Base-by-base conservation (phyloP, 2,329 filamentous ascomycete species). In the Cytospora paraplurivora region DNA sequence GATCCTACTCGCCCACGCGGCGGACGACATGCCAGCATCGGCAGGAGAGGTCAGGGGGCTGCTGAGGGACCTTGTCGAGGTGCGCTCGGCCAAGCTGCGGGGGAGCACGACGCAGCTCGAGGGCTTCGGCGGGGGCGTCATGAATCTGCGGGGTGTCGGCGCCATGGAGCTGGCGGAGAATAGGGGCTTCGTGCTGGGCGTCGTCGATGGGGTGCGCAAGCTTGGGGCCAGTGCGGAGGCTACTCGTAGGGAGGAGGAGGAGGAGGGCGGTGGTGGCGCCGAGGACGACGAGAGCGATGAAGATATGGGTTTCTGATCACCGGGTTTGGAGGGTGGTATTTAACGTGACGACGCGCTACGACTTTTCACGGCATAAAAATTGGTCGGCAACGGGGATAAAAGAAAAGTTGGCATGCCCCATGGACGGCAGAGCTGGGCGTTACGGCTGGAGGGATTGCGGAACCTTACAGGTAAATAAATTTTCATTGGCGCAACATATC, bases 111-210 rank as follows among this genome's bases (percentile, higher is more conserved):
- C 87, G 44, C 85, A 87, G 47, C 77, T 96, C 56, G 90, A 93
- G 70, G 85, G 84, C 21, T 89, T 84, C 10, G 87, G 86, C 4
- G 87, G 88, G 27, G 88, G 93, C n/a, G 85, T 92, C 62, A 83
- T 90, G 73, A 85, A 80, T 62, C 69, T 89, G 62, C 76, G 82
- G 1, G 94, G 94, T 27, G 90, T 98, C 0, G 95, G 95, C 2
- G 91, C 91, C 2, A 93, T 98, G 89, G 95, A 99, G 79, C 81
- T 98, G 55, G 89, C 91, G 0, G 94, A 98, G 78, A 91, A 88
- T 62, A 84, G 94, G 70, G 88, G 87, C 0, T 96, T 97, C 72
- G 87, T 98, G 66, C 82, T 87, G 1, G 91, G 91, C 1, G 92
- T 97, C 2, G 88, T 98, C 67, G 93, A 98, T 74, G 92, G 91